A percentile compares a stretch with the other conserved stretches of the same genome.
Conservation (phyloP, 441 rosid species). For the Euphorbia corollata region DNA sequence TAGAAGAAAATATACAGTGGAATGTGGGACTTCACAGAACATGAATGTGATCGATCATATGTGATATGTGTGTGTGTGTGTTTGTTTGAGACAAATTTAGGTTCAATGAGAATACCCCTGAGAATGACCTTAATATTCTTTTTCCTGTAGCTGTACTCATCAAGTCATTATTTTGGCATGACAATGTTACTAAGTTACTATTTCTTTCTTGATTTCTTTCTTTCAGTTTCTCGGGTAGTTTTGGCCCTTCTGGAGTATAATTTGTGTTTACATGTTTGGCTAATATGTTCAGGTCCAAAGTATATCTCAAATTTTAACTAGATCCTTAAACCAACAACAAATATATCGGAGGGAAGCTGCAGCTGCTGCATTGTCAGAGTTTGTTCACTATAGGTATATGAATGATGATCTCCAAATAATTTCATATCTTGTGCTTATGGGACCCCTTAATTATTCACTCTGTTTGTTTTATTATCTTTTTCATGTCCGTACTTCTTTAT, state of each 20-base stretch:
- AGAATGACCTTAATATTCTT: background rate
- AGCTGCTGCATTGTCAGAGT: slow-evolving; percentile 95
- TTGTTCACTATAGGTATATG: slow-evolving; percentile 75
- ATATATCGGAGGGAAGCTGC: slow-evolving; percentile 93
- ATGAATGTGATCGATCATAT: background rate
- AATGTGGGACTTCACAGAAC: background rate
- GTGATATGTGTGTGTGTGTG: background rate
- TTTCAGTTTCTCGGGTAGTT: background rate
- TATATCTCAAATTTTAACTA: slow-evolving; percentile 74
- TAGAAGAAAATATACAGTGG: background rate
- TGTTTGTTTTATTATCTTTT: background rate
- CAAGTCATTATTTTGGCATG: background rate
- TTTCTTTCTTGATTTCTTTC: background rate
- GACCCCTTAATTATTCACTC: background rate
- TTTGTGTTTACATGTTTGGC: slow-evolving; percentile 3
- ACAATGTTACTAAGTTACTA: background rate
- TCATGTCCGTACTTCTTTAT: background rate
- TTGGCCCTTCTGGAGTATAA: background rate
- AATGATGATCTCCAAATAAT: slow-evolving; percentile 9
- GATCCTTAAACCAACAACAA: slow-evolving; percentile 63
- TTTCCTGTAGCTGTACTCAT: background rate
- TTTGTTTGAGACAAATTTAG: background rate
- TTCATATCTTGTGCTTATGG: slow-evolving; percentile 9
- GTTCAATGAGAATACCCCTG: background rate
- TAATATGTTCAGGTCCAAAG: slow-evolving; percentile 55